Evolutionary conservation across 305 asterid species (phyloP), one percentile per base, ranked within the genome.

Genomic region (Lippia alba): DNA sequence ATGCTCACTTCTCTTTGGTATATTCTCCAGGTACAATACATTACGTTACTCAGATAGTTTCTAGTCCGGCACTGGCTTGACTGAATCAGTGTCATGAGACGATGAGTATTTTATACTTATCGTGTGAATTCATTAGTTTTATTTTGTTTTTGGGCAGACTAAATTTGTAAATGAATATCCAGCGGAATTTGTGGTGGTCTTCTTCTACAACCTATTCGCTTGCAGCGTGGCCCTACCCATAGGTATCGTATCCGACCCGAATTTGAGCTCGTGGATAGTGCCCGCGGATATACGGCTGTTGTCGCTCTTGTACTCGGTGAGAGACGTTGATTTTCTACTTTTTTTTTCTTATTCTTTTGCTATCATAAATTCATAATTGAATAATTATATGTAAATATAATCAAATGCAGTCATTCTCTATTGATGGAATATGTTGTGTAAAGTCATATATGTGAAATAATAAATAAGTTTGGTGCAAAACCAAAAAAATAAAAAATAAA

Each of bases 261-360:
- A 82, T 39, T 34, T 32, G 11, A 76, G 58, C 12, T 63, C 76
- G 2, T 82, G 86, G 84, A 70, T 16, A n/a, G 12, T 82, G 0
- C 64, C 65, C 8, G 53, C 81, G 6, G 62, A 74, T 39, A 56
- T 79, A 4, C 76, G 54, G 4, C 30, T 79, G 60, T 9, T 48
- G 12, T 65, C 84, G 33, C 40, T 73, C 11, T 12, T 79, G 19
- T 82, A 76, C 16, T 16, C 80, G 33, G 86, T 82, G 50, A 70
- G 70, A 60, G 12, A 5, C 9, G 9, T 36, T 4, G 6, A 4
- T 36, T 36, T 36, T 8, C 41, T 36, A 36, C 9, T 36, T 36
- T 36, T 24, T 24, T 24, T 1, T 24, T 24, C 3, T 36, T 1
- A 3, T 36, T 36, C 0, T 1, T 36, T 36, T 36, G 0, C 0